These are phyloP conservation scores for Fermentozyma sake DNA, from an alignment of 1,139 yeast genomes.

Conservation along the genomic window DNA sequence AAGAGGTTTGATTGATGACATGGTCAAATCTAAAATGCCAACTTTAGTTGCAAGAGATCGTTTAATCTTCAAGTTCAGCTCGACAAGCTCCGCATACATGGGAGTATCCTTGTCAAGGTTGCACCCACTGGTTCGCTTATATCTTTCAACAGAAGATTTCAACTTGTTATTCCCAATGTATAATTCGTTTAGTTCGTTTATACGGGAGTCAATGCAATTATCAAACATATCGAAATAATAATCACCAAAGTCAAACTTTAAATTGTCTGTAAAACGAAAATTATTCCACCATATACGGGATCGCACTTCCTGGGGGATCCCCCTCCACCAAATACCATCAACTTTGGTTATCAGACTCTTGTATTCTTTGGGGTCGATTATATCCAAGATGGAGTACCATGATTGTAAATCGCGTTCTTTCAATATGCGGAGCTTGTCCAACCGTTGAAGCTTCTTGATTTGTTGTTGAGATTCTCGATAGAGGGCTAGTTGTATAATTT, in stretches of 20 bases:
- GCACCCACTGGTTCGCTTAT: constrained; percentile 1
- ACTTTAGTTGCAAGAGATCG: neutral
- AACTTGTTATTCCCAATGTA: constrained; percentile 4
- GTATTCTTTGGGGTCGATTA: constrained; percentile 15
- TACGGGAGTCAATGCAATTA: constrained; percentile 3
- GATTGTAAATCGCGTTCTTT: constrained; percentile 28
- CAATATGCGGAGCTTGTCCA: constrained; percentile 23
- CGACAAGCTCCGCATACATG: constrained; percentile 1
- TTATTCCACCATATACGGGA: constrained; percentile 46
- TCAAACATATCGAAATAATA: constrained; percentile 15
- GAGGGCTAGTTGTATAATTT: constrained; percentile 46
- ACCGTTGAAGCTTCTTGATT: constrained; percentile 20
- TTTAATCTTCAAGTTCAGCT: constrained; percentile 2
- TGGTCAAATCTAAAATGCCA: constrained; percentile 2
- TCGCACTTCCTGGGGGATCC: constrained; percentile 49
- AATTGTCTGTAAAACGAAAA: constrained; percentile 13
- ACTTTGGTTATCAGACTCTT: constrained; percentile 20
- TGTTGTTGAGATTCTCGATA: constrained; percentile 34
- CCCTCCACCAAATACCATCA: constrained; percentile 66
- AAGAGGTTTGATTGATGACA: constrained; percentile 4
- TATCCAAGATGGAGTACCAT: constrained; percentile 43
- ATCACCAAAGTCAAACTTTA: constrained; percentile 14
- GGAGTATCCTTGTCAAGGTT: neutral
- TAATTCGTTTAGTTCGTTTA: constrained; percentile 4
- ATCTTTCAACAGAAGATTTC: constrained; percentile 3